Percentiles rank a stretch among this genome's conserved stretches.
Evolutionary conservation across 2,329 filamentous ascomycete species (phyloP).

Genomic region (Colletotrichum falcatum): DNA sequence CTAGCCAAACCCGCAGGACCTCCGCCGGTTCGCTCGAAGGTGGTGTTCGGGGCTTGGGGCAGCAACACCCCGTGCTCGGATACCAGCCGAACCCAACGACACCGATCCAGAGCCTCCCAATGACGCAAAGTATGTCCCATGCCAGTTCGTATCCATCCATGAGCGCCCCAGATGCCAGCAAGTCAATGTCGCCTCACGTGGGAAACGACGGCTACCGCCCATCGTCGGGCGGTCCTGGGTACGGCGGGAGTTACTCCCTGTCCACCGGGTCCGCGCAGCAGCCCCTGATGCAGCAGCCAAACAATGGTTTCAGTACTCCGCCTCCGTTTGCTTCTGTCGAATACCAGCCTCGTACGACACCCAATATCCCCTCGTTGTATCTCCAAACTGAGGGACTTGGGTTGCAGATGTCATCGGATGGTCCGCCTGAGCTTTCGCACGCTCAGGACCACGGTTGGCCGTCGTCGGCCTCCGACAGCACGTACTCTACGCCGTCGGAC

Average conservation of each 20-base stretch:
- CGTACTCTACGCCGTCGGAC: slow-evolving; percentile 61
- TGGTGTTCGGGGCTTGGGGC: slow-evolving; percentile 12
- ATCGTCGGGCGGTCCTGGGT: slow-evolving; percentile 32
- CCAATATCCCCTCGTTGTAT: slow-evolving; percentile 32
- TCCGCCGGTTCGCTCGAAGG: slow-evolving; percentile 40
- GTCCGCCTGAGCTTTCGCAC: slow-evolving; percentile 38
- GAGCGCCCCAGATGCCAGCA: slow-evolving; percentile 26
- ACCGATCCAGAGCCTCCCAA: slow-evolving; percentile 28
- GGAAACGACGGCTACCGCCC: slow-evolving; percentile 37
- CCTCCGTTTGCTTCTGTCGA: slow-evolving; percentile 32
- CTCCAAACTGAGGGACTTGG: slow-evolving; percentile 37
- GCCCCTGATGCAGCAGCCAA: slow-evolving; percentile 29
- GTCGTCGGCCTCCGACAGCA: slow-evolving; percentile 61
- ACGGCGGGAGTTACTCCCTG: slow-evolving; percentile 36
- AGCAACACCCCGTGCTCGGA: slow-evolving; percentile 35
- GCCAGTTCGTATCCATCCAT: slow-evolving; percentile 30
- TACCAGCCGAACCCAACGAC: slow-evolving; percentile 31
- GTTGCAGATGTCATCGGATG: slow-evolving; percentile 33
- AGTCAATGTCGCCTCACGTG: slow-evolving; percentile 39
- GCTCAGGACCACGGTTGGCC: slow-evolving; percentile 54
- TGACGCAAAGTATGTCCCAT: slow-evolving; percentile 38
- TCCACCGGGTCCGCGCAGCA: slow-evolving; percentile 31
- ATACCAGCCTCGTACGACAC: slow-evolving; percentile 41
- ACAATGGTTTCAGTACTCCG: slow-evolving; percentile 22
- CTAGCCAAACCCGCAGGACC: slow-evolving; percentile 36